Evolutionary conservation across 164 flowering plant species (phyloP), one percentile per base, ranked within the genome.

Genomic region (Warburgia ugandensis): DNA sequence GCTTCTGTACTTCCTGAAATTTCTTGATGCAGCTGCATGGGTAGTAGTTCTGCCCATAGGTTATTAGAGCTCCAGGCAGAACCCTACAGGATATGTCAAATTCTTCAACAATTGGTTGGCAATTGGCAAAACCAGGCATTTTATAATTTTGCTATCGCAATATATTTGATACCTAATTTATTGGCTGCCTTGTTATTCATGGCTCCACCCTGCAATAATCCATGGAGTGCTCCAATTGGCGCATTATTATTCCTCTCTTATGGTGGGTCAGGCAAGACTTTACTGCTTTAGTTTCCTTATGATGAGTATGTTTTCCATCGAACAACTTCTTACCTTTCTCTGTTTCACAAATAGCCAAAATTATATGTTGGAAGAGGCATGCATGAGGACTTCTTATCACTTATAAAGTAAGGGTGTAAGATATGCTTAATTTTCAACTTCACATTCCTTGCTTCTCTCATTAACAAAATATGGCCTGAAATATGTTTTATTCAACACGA

Each of bases 241-340:
- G 73, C 2, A 74, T 86, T 41, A 29, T 94, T 58, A 59, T 60
- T 41, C 54, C 86, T 55, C 43, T 89, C 13, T 66, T 82, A 86
- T 94, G 99, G 99, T 94, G 99, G 97, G 77, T 30, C 99, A 92
- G 94, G 99, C 69, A 76, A 73, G 81, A 12, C 54, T 65, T 21
- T 66, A 5, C 48, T 35, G 19, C 32, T 14, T 44, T 43, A 17
- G 3, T 48, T 5, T 50, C 31, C 35, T 6, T 7, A 35, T 33
- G 2, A 20, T 29, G 22, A 3, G 5, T 31, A 28, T 33, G 10
- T 29, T 33, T 17, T 1, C 22, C 29, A 5, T 17, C 29, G 1
- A 21, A 21, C 8, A 35, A 23, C 29, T 38, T 44, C 59, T 59
- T 48, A 38, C 6, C 48, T 30, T 7, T 50, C n/a, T 7, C 30